These are phyloP conservation scores for Flaveria linearis DNA, from an alignment of 129 eudicot genomes.

Conservation along the genomic window DNA sequence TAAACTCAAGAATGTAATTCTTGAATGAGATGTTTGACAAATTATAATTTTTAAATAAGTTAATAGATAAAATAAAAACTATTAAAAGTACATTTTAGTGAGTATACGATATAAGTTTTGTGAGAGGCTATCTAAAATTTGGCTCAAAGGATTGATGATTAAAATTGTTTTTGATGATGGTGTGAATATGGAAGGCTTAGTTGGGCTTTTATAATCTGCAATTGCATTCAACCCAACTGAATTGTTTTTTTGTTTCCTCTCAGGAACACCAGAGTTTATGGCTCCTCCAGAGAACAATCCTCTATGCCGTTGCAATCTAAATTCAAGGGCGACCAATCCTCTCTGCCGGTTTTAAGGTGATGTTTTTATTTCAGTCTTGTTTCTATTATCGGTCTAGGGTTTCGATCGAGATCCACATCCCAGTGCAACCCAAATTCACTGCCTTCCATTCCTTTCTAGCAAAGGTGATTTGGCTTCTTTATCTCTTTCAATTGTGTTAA, in stretches of 20 bases:
- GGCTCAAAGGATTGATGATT: not conserved
- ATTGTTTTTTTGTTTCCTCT: not conserved
- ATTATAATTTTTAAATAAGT: not conserved
- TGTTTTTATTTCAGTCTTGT: no score
- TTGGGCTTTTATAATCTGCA: not conserved
- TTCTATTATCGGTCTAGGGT: no score
- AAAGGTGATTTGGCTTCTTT: no score
- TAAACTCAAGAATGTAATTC: not conserved
- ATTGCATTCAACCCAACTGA: not conserved
- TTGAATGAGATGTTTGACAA: not conserved
- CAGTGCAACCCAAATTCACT: no score
- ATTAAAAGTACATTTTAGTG: not conserved
- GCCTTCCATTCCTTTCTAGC: no score
- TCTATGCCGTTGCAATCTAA: no score
- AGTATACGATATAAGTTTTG: no score
- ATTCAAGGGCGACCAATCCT: no score
- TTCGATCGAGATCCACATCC: no score
- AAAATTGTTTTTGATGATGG: not conserved
- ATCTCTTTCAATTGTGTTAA: no score
- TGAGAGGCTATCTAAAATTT: not conserved
- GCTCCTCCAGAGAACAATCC: conserved; percentile 77
- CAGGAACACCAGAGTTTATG: conserved; percentile 86
- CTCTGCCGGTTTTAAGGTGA: no score
- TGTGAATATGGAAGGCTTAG: conserved; percentile 2
- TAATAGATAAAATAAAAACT: not conserved